Evolutionary conservation across 2,329 filamentous ascomycete genomes (phyloP).

Genomic region (Hymenoscyphus repandus): DNA sequence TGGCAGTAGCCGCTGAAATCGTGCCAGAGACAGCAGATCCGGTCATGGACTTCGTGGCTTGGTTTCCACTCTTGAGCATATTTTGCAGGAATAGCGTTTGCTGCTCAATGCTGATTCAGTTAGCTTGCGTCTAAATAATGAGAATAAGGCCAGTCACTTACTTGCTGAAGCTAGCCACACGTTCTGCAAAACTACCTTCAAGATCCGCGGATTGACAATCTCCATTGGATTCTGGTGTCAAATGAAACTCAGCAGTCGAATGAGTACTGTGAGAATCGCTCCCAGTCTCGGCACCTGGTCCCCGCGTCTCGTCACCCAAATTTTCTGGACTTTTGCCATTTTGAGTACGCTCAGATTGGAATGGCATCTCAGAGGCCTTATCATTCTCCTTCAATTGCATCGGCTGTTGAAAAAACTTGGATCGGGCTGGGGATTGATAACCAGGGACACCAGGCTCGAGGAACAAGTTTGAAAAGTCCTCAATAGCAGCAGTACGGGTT

Average conservation of each 20-base stretch:
- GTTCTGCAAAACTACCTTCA: constrained; percentile 19
- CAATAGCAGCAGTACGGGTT: background rate
- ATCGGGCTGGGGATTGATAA: constrained; percentile 11
- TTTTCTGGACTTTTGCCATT: background rate
- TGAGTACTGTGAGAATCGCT: no score
- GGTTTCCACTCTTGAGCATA: constrained; percentile 27
- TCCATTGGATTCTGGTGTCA: constrained; percentile 14
- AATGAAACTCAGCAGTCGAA: constrained; percentile 20
- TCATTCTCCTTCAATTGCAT: background rate
- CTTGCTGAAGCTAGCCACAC: constrained; percentile 24
- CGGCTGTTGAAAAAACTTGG: background rate
- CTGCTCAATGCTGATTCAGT: constrained; percentile 19
- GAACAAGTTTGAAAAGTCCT: constrained; percentile 15
- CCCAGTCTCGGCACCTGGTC: no score
- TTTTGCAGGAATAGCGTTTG: constrained; percentile 30
- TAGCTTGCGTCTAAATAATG: background rate
- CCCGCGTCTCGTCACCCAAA: background rate
- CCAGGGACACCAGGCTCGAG: constrained; percentile 11
- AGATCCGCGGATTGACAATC: constrained; percentile 10
- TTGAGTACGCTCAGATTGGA: no score
- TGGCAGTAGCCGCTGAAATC: constrained; percentile 29
- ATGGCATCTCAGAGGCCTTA: no score
- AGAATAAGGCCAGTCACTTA: constrained; percentile 10
- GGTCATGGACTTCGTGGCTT: constrained; percentile 17
- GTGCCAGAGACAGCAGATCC: constrained; percentile 26